phyloP scores from a whole-genome alignment of 148 eudicot genomes.

The Beta vulgaris region DNA sequence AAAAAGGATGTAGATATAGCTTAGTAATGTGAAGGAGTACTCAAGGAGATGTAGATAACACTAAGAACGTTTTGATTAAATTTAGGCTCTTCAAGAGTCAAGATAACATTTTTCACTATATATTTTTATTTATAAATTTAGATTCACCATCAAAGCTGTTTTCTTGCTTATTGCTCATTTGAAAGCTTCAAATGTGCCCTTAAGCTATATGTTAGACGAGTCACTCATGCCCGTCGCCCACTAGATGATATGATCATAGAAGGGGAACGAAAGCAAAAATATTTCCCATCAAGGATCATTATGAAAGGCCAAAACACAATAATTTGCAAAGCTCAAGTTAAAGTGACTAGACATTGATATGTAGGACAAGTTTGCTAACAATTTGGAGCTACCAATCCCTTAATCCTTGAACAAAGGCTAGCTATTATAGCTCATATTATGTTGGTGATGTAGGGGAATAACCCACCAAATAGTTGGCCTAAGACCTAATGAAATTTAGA shows the following conservation, averaged over 20 bases:
- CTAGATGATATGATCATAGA: neutral
- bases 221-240: neutral
- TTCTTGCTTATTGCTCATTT: too few species aligned
- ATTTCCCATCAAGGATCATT: neutral
- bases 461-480: neutral
- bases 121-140: too few species aligned
- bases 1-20: too few species aligned
- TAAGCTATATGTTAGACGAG: neutral
- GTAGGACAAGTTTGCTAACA: neutral
- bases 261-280: neutral
- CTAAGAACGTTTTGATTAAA: too few species aligned
- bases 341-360: neutral
- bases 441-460: neutral
- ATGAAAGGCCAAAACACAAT: neutral
- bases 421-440: neutral
- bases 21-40: too few species aligned
- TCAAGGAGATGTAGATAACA: too few species aligned
- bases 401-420: neutral
- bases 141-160: too few species aligned
- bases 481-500: neutral
- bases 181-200: too few species aligned
- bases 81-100: too few species aligned
- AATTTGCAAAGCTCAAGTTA: neutral
- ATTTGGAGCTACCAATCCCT: neutral
- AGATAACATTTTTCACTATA: too few species aligned